Conservation (phyloP, 768 basidiomycete species). For the Mycena venus region DNA sequence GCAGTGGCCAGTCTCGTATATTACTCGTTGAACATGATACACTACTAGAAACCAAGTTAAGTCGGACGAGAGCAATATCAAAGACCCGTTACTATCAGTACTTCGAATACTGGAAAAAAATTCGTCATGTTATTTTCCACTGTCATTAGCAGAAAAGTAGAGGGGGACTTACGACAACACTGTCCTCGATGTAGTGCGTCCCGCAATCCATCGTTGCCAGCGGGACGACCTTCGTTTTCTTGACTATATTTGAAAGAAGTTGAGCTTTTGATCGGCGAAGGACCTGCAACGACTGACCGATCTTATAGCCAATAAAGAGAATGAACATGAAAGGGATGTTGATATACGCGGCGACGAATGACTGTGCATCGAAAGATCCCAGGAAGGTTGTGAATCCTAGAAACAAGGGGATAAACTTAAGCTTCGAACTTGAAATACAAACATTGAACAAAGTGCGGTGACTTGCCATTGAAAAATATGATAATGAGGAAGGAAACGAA, state of each 20-base stretch:
- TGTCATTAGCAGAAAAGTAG: neutral
- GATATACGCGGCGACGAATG: slow-evolving; percentile 37
- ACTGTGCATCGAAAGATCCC: slow-evolving; percentile 26
- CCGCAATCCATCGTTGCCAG: slow-evolving; percentile 35
- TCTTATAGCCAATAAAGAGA: slow-evolving; percentile 40
- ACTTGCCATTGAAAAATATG: slow-evolving; percentile 36
- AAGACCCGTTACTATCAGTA: too few relatives aligned
- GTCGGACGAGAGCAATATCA: too few relatives aligned
- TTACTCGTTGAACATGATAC: too few relatives aligned
- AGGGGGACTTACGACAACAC: slow-evolving; percentile 28
- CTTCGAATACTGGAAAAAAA: too few relatives aligned
- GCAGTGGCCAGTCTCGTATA: too few relatives aligned
- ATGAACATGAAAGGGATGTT: slow-evolving; percentile 39
- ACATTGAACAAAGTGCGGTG: neutral
- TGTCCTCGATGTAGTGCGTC: slow-evolving; percentile 36
- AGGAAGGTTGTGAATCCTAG: slow-evolving; percentile 32
- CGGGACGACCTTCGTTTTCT: slow-evolving; percentile 31
- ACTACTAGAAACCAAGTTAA: too few relatives aligned
- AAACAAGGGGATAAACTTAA: too few relatives aligned
- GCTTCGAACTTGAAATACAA: neutral
- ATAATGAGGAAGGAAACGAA: slow-evolving; percentile 31
- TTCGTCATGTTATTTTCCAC: too few relatives aligned
- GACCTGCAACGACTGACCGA: neutral
- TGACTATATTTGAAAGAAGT: neutral
- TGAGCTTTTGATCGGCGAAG: too few relatives aligned